phyloP scores from a whole-genome alignment of 1,139 yeast species.

The Blastobotrys capitulatus region DNA sequence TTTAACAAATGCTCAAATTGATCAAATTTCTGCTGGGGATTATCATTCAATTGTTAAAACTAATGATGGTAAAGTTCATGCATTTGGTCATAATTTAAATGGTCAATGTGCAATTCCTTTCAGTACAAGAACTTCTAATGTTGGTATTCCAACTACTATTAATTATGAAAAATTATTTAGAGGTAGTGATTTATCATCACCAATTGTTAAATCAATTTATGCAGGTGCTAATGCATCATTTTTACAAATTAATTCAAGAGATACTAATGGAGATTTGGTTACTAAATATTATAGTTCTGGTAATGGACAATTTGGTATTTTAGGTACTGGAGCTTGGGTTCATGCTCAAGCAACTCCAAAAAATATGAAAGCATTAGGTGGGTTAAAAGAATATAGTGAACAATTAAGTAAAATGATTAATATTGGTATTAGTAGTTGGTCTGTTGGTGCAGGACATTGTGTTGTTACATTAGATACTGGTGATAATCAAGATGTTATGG shows the following conservation, averaged over 20 bases:
- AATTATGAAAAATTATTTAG: slow-evolving; percentile 31
- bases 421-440: slow-evolving; percentile 48
- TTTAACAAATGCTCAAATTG: slow-evolving; percentile 31
- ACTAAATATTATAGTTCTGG: slow-evolving; percentile 53
- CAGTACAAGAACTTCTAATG: slow-evolving; percentile 55
- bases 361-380: slow-evolving; percentile 42
- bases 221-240: slow-evolving; percentile 71
- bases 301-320: slow-evolving; percentile 79
- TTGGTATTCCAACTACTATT: slow-evolving; percentile 57
- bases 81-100: slow-evolving; percentile 77
- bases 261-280: slow-evolving; percentile 11
- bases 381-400: slow-evolving; percentile 43
- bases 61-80: slow-evolving; percentile 56
- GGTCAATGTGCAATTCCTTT: slow-evolving; percentile 83
- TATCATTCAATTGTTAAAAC: slow-evolving; percentile 69
- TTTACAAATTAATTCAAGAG: slow-evolving; percentile 25
- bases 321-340: slow-evolving; percentile 70
- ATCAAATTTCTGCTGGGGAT: slow-evolving; percentile 64
- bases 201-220: slow-evolving; percentile 42
- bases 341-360: slow-evolving; percentile 71
- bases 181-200: slow-evolving; percentile 21
- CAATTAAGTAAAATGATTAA: slow-evolving; percentile 32
- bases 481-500: slow-evolving; percentile 47
- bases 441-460: slow-evolving; percentile 62
- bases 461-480: slow-evolving; percentile 45